Conservation (phyloP, 257 asterid species). For the Fraxinus cuspidata region DNA sequence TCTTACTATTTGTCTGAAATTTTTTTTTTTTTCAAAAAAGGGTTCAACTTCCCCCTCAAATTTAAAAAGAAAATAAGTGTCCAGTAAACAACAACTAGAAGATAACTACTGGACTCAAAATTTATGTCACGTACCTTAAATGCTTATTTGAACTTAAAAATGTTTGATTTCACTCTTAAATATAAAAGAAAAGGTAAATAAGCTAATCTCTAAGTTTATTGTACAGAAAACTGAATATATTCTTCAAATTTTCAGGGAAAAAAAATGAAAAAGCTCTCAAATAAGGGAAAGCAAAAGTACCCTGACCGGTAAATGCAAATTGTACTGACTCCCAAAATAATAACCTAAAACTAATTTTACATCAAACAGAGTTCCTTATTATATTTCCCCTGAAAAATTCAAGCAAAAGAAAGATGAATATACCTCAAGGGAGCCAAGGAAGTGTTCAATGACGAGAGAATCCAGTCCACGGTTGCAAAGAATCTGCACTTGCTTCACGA, state of each 20-base stretch:
- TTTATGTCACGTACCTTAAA: neutral
- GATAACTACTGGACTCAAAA: neutral
- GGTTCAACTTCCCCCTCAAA: constrained; percentile 1
- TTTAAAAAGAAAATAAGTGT: neutral
- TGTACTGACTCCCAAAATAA: neutral
- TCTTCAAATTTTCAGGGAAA: too few species aligned
- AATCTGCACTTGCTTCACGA: constrained; percentile 45
- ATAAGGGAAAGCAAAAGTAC: neutral
- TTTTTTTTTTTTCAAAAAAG: neutral
- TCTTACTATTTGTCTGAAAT: neutral
- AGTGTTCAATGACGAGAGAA: constrained; percentile 65
- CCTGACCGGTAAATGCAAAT: neutral
- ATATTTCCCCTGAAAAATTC: neutral
- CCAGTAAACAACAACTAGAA: neutral
- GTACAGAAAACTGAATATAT: too few species aligned
- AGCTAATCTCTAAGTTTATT: neutral
- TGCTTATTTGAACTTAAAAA: constrained; percentile 10
- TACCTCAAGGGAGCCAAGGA: constrained; percentile 73
- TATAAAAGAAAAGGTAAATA: neutral
- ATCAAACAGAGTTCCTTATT: neutral
- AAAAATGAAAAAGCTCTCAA: too few species aligned
- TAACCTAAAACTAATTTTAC: neutral
- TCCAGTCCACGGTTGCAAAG: constrained; percentile 64
- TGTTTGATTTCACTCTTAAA: neutral
- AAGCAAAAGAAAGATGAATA: constrained; percentile 16